phyloP scores from a whole-genome alignment of 2,329 filamentous ascomycete species.

The Cladophialophora yegresii region DNA sequence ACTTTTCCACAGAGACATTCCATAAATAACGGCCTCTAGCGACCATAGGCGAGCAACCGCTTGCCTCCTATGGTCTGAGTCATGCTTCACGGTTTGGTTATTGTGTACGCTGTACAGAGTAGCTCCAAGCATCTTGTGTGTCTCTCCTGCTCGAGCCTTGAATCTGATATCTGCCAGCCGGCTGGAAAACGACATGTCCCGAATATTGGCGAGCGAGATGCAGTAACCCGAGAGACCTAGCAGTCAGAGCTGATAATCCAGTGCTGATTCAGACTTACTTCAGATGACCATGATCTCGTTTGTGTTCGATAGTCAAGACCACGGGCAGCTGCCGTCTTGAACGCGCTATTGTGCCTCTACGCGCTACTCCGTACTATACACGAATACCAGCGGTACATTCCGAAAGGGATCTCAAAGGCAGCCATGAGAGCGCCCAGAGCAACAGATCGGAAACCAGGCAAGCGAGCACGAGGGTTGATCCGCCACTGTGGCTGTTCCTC shows the following conservation, averaged over 20 bases:
- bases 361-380: not conserved
- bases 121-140: not conserved
- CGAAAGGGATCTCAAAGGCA: not conserved
- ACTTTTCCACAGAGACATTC: conserved; percentile 9
- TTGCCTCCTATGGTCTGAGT: conserved; percentile 4
- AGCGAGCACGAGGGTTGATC: conserved; percentile 18
- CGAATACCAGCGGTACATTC: not conserved
- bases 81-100: not conserved
- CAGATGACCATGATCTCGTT: conserved; percentile 27
- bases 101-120: not conserved
- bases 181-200: not conserved
- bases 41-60: conserved; percentile 21
- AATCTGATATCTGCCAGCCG: not conserved
- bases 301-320: conserved; percentile 30
- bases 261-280: not conserved
- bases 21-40: conserved; percentile 27
- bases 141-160: not conserved
- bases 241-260: not conserved
- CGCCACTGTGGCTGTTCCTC: conserved; percentile 7
- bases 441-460: conserved; percentile 9
- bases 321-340: conserved; percentile 11
- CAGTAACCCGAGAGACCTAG: not conserved
- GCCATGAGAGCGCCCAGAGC: conserved; percentile 1
- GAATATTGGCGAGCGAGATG: not conserved
- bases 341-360: conserved; percentile 25